Percentiles rank a stretch among this genome's conserved stretches.
Conservation (phyloP, 2,329 filamentous ascomycete species). For the Davidsoniella virescens region DNA sequence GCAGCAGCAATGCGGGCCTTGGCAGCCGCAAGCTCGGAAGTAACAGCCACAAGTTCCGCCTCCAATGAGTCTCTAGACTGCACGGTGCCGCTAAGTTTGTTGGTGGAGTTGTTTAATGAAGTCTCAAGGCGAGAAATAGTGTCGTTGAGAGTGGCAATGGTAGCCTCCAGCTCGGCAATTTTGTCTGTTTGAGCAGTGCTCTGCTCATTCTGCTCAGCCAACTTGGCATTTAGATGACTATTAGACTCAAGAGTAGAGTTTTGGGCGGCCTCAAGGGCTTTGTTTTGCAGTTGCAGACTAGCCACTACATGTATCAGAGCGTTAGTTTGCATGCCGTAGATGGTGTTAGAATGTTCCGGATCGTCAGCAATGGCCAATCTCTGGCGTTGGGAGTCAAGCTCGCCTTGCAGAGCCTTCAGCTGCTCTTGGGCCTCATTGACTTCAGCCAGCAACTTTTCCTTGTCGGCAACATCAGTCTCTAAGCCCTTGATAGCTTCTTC, state of each 20-base stretch:
- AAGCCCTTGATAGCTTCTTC: conserved; percentile 38
- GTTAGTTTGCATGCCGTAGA: conserved; percentile 7
- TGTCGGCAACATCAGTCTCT: conserved; percentile 7
- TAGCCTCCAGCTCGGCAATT: conserved; percentile 7
- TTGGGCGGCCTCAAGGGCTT: conserved; percentile 1
- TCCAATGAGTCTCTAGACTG: conserved; percentile 1
- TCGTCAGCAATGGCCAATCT: conserved; percentile 27
- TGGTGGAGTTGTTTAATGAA: neutral
- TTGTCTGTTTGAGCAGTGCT: conserved; percentile 3
- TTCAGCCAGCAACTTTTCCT: conserved; percentile 7
- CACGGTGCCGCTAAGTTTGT: neutral
- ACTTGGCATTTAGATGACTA: neutral
- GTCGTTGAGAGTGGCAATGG: conserved; percentile 1
- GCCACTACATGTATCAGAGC: conserved; percentile 8
- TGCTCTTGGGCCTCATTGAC: conserved; percentile 4
- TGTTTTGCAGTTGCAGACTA: conserved; percentile 8
- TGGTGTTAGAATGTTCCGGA: conserved; percentile 5
- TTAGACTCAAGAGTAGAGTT: conserved; percentile 3
- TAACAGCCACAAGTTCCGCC: conserved; percentile 2
- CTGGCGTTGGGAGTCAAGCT: conserved; percentile 42
- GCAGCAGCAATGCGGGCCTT: conserved; percentile 4
- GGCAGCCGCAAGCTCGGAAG: neutral
- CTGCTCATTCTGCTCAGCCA: conserved; percentile 3
- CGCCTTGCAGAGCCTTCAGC: conserved; percentile 5
- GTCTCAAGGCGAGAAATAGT: conserved; percentile 1